Conservation (phyloP, 2,329 filamentous ascomycete species). For the Colletotrichum plurivorum region DNA sequence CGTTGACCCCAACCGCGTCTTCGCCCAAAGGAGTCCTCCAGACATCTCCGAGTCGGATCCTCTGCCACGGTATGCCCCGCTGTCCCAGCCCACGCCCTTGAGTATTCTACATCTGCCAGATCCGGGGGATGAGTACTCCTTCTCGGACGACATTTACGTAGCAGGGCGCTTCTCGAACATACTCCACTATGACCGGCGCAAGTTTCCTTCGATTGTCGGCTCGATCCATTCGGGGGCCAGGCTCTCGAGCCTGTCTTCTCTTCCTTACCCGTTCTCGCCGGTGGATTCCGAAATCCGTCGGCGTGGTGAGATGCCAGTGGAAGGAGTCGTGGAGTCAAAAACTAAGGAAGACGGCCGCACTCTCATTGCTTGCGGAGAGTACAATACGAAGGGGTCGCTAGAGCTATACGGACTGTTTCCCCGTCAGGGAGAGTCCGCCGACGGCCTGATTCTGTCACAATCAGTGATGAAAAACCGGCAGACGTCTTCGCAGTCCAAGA, state of each 20-base stretch:
- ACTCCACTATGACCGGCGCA: constrained; percentile 89
- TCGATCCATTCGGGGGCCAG: constrained; percentile 88
- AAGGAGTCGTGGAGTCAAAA: constrained; percentile 69
- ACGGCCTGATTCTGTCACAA: constrained; percentile 50
- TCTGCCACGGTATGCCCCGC: constrained; percentile 74
- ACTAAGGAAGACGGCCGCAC: constrained; percentile 70
- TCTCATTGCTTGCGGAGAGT: constrained; percentile 87
- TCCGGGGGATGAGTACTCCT: constrained; percentile 63
- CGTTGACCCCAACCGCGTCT: constrained; percentile 51
- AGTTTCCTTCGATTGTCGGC: constrained; percentile 81
- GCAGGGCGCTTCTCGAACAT: constrained; percentile 91
- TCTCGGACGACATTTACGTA: constrained; percentile 87
- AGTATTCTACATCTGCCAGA: constrained; percentile 84
- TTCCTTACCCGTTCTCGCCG: constrained; percentile 78
- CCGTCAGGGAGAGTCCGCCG: constrained; percentile 18
- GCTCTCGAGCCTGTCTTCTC: constrained; percentile 79
- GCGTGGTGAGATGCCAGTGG: constrained; percentile 67
- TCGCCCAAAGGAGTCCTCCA: constrained; percentile 44
- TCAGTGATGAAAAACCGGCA: constrained; percentile 83
- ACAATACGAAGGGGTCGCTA: constrained; percentile 90
- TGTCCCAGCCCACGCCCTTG: constrained; percentile 85
- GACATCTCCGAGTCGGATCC: constrained; percentile 67
- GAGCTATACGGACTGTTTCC: constrained; percentile 81
- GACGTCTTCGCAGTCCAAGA: constrained; percentile 83
- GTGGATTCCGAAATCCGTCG: constrained; percentile 72